These are phyloP conservation scores for Akanthomyces muscarius DNA, from an alignment of 2,329 filamentous ascomycete genomes.

Conservation along the genomic window DNA sequence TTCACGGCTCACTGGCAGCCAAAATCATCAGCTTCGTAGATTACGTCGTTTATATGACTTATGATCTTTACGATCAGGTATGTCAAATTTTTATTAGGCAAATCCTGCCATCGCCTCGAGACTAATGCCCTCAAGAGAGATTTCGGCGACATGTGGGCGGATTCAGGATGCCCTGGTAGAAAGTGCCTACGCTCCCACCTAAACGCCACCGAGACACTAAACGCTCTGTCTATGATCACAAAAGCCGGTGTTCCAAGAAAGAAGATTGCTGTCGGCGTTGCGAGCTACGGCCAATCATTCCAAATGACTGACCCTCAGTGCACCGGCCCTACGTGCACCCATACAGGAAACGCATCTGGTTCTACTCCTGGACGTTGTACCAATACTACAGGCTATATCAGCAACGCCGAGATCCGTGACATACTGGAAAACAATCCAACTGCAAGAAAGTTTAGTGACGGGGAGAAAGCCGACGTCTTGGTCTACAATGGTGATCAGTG, in stretches of 20 bases:
- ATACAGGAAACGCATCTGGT: constrained; percentile 23
- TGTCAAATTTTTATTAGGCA: neutral
- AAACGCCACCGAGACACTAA: neutral
- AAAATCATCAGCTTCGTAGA: constrained; percentile 22
- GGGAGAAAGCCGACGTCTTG: constrained; percentile 16
- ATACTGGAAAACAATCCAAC: constrained; percentile 22
- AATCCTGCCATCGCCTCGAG: no score
- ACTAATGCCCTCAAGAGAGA: constrained; percentile 18
- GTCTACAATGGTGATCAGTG: constrained; percentile 22
- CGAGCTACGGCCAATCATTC: constrained; percentile 28
- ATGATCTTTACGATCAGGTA: constrained; percentile 23
- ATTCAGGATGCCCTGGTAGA: neutral
- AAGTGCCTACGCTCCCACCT: neutral
- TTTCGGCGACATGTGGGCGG: neutral
- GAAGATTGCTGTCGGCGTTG: neutral
- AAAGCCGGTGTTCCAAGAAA: neutral
- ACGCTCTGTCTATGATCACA: neutral
- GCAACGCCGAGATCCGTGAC: constrained; percentile 30
- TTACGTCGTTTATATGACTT: constrained; percentile 29
- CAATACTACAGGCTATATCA: constrained; percentile 30
- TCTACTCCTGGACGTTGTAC: constrained; percentile 31
- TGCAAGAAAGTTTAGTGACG: constrained; percentile 15
- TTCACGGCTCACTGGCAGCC: constrained; percentile 24
- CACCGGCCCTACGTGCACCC: constrained; percentile 24
- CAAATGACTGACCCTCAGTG: constrained; percentile 30